Conservation (phyloP, 768 basidiomycete genomes). For the Amanita phalloides region DNA sequence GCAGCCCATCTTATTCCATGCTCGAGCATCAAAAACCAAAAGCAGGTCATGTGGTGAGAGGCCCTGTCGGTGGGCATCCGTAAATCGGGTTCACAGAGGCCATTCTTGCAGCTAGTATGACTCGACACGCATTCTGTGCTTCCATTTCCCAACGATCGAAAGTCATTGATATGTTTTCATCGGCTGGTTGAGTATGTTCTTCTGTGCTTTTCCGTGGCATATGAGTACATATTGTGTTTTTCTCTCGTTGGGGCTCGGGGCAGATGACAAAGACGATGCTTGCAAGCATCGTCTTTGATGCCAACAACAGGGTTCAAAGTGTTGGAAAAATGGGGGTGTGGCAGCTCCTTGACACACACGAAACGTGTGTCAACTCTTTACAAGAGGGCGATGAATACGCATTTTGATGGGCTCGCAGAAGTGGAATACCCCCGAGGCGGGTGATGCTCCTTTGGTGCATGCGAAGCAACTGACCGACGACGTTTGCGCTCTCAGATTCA, state of each 20-base stretch:
- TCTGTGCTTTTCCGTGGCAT: not conserved
- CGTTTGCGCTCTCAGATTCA: slow-evolving; percentile 41
- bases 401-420: slow-evolving; percentile 73
- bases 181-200: not conserved
- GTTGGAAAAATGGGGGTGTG: slow-evolving; percentile 63
- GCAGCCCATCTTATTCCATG: slow-evolving; percentile 72
- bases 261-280: slow-evolving; percentile 59
- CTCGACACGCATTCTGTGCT: slow-evolving; percentile 34
- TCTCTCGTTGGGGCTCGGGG: not conserved
- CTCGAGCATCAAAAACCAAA: slow-evolving; percentile 60
- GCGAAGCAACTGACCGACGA: not conserved
- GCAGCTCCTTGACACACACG: slow-evolving; percentile 64
- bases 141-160: not conserved
- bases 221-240: not conserved
- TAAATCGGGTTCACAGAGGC: slow-evolving; percentile 46
- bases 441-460: slow-evolving; percentile 86
- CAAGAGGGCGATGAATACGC: slow-evolving; percentile 64
- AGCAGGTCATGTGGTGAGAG: slow-evolving; percentile 74
- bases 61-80: slow-evolving; percentile 68
- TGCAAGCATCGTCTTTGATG: slow-evolving; percentile 55
- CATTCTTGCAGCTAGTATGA: slow-evolving; percentile 39
- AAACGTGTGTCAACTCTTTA: slow-evolving; percentile 65
- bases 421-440: slow-evolving; percentile 56
- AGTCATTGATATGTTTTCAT: not conserved
- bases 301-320: slow-evolving; percentile 52